Evolutionary conservation across 2,329 filamentous ascomycete genomes (phyloP).

Genomic region (Metarhizium guizhouense): DNA sequence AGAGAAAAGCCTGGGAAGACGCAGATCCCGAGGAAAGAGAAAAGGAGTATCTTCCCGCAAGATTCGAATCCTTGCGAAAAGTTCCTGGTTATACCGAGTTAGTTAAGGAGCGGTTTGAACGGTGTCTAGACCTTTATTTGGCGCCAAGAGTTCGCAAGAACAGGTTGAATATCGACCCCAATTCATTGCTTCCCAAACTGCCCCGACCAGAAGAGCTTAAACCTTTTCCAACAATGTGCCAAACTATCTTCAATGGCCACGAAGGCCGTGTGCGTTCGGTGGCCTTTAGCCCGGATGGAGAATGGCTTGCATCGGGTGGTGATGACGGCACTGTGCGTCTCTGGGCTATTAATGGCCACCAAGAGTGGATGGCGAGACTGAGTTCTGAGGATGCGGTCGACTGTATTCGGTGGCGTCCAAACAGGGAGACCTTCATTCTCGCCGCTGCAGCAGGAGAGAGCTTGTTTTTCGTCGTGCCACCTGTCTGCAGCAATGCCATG

Average conservation of each 20-base stretch:
- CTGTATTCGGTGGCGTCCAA: conserved; percentile 81
- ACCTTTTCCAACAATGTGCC: conserved; percentile 86
- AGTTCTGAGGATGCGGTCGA: conserved; percentile 74
- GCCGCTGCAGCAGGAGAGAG: conserved; percentile 79
- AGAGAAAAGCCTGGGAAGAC: conserved; percentile 77
- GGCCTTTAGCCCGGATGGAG: conserved; percentile 74
- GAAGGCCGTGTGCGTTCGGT: conserved; percentile 79
- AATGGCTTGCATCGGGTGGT: conserved; percentile 83
- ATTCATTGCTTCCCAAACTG: conserved; percentile 83
- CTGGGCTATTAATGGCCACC: conserved; percentile 84
- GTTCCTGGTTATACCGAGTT: conserved; percentile 87
- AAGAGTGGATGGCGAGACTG: conserved; percentile 77
- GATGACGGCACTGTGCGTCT: conserved; percentile 89
- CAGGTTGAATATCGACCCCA: conserved; percentile 92
- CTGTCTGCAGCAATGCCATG: conserved; percentile 61
- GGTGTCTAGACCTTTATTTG: conserved; percentile 90
- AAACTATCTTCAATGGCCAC: conserved; percentile 81
- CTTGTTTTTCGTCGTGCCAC: conserved; percentile 75
- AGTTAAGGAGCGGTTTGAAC: conserved; percentile 92
- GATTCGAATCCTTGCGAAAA: conserved; percentile 76
- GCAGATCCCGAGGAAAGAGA: conserved; percentile 85
- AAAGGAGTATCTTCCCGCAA: conserved; percentile 75
- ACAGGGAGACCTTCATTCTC: conserved; percentile 69
- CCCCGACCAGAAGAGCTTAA: conserved; percentile 88
- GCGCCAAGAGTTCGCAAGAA: conserved; percentile 87